Evolutionary conservation across 225 moss, liverwort and hornwort species (phyloP).

Genomic region (Pleurozium schreberi): DNA sequence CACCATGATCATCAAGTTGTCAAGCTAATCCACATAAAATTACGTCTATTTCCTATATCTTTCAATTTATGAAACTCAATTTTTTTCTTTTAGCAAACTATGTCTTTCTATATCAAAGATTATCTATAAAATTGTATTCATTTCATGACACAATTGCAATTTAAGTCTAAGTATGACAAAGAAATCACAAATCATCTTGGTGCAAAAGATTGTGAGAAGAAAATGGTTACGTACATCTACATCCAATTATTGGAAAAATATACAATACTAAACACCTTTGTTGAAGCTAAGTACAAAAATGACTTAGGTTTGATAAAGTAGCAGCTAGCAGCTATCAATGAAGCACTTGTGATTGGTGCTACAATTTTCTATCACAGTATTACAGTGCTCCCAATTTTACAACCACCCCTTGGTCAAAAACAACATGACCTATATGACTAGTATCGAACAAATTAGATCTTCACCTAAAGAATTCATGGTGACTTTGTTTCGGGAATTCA

Average conservation of each 20-base stretch:
- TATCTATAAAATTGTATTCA: not conserved
- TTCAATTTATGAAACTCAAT: not conserved
- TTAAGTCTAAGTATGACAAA: not conserved
- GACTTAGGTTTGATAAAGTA: too few species aligned
- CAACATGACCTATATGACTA: too few species aligned
- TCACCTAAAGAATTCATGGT: too few species aligned
- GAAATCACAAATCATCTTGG: not conserved
- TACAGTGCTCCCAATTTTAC: too few species aligned
- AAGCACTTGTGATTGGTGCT: too few species aligned
- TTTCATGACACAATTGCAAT: not conserved
- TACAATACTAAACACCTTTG: not conserved
- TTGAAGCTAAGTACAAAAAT: rapidly evolving
- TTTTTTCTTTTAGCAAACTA: not conserved
- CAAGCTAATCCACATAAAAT: not conserved
- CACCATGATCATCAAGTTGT: rapidly evolving
- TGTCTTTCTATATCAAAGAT: not conserved
- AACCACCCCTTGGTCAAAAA: too few species aligned
- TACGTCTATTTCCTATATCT: not conserved
- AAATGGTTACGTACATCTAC: not conserved
- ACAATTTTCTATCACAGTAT: too few species aligned
- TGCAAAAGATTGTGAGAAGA: not conserved
- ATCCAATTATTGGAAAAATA: not conserved
- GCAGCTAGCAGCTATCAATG: too few species aligned
- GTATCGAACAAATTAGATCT: too few species aligned
- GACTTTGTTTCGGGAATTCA: too few species aligned